Conservation (phyloP, 345 rosid species). For the Gossypium thurberi region DNA sequence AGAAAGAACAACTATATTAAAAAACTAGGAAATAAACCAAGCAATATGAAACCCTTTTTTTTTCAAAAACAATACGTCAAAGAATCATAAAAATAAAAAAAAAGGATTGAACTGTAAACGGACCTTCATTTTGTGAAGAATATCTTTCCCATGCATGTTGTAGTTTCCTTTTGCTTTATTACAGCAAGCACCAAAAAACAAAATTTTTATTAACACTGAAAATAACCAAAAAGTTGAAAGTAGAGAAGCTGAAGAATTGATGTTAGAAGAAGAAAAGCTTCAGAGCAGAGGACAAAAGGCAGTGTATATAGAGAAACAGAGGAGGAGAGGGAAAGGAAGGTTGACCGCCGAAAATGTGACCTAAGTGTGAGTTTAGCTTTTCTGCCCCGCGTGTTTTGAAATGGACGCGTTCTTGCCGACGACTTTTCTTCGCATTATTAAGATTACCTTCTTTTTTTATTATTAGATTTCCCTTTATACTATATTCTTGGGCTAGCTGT, state of each 20-base stretch:
- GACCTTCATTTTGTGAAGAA: constrained; percentile 78
- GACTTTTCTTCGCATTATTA: constrained; percentile 26
- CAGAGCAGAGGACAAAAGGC: not conserved
- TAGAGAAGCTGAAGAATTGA: not conserved
- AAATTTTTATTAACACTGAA: not conserved
- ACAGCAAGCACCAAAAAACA: not conserved
- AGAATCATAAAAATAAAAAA: not conserved
- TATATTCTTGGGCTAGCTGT: not conserved
- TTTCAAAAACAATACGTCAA: not conserved
- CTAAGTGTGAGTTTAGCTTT: constrained; percentile 20
- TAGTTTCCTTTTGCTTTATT: not conserved
- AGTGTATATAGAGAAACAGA: constrained; percentile 9
- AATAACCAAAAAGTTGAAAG: not conserved
- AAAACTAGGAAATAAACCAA: not conserved
- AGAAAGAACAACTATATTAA: not conserved
- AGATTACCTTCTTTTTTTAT: too few relatives aligned
- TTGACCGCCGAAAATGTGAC: constrained; percentile 30
- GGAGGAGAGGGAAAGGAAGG: not conserved
- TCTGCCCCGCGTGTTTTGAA: constrained; percentile 23
- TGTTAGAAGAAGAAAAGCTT: not conserved
- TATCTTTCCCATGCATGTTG: constrained; percentile 56
- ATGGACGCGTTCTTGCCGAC: constrained; percentile 41
- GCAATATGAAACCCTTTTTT: not conserved
- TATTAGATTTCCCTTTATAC: not conserved
- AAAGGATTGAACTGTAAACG: constrained; percentile 11